Percentiles rank a stretch among this genome's conserved stretches.
Conservation (phyloP, 2,329 filamentous ascomycete species). For the Fusarium buharicum region DNA sequence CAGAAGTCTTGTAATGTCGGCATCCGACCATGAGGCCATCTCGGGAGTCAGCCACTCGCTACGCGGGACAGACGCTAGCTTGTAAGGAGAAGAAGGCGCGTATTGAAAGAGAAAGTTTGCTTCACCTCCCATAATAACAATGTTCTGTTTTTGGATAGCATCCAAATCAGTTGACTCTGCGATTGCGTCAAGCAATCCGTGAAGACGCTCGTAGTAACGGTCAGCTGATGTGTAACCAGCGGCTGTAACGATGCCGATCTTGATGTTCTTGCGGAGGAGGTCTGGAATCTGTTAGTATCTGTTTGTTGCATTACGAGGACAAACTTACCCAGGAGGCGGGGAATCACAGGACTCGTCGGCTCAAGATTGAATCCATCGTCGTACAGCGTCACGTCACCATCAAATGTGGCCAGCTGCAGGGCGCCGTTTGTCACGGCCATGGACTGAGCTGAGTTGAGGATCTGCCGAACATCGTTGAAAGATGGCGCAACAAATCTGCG, state of each 20-base stretch:
- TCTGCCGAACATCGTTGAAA: constrained; percentile 94
- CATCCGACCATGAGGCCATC: constrained; percentile 80
- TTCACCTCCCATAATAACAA: constrained; percentile 95
- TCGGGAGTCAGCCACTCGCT: constrained; percentile 79
- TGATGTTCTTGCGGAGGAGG: constrained; percentile 80
- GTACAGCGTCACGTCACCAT: constrained; percentile 97
- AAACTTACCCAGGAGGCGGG: constrained; percentile 62
- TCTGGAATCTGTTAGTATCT: constrained; percentile 51
- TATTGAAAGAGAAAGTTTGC: constrained; percentile 95
- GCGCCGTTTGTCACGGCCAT: constrained; percentile 86
- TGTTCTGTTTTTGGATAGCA: constrained; percentile 74
- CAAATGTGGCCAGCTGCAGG: constrained; percentile 90
- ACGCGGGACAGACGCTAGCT: constrained; percentile 74
- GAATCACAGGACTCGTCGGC: constrained; percentile 79
- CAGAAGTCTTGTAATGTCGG: constrained; percentile 81
- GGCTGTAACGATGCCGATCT: constrained; percentile 94
- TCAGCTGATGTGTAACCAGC: constrained; percentile 91
- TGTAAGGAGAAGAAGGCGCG: constrained; percentile 69
- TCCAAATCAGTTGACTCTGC: constrained; percentile 68
- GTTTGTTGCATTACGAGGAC: neutral
- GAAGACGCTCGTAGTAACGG: constrained; percentile 86
- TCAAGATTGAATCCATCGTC: constrained; percentile 86
- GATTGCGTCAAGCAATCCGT: constrained; percentile 86
- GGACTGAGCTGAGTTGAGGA: constrained; percentile 93
- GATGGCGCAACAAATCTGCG: constrained; percentile 93